A percentile compares a stretch with the other conserved stretches of the same genome.
Evolutionary conservation across 805 yeast genomes (phyloP).

Genomic region (Grigorovia humatica): DNA sequence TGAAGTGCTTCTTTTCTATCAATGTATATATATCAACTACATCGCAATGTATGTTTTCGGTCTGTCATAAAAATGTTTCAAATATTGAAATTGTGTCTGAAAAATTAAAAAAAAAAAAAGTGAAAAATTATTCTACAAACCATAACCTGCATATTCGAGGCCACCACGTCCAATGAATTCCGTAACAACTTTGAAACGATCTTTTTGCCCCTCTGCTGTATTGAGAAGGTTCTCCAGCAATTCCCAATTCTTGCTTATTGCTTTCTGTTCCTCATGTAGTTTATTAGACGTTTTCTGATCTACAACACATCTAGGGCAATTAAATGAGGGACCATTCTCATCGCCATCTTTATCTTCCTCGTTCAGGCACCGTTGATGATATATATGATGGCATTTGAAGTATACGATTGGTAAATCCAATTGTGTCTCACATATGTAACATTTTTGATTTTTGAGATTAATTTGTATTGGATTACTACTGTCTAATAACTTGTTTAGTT

Average conservation of each 20-base stretch:
- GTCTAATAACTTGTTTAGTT: slow-evolving; percentile 39
- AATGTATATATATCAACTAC: background rate
- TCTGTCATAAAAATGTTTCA: slow-evolving; percentile 12
- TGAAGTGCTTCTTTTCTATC: background rate
- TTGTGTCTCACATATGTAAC: slow-evolving; percentile 53
- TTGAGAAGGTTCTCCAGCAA: slow-evolving; percentile 48
- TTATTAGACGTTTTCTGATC: slow-evolving; percentile 58
- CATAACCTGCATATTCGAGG: slow-evolving; percentile 37
- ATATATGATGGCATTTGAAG: slow-evolving; percentile 79
- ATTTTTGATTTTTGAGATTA: slow-evolving; percentile 45
- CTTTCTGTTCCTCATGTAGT: slow-evolving; percentile 49
- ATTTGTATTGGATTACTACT: slow-evolving; percentile 33
- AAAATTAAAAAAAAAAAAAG: no score
- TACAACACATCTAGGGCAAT: slow-evolving; percentile 71
- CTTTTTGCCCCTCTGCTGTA: slow-evolving; percentile 37
- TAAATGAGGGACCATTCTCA: slow-evolving; percentile 17
- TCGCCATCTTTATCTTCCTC: slow-evolving; percentile 30
- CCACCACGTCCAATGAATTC: slow-evolving; percentile 87
- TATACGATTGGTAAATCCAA: slow-evolving; percentile 74
- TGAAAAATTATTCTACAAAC: background rate
- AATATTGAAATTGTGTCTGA: background rate
- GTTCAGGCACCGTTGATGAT: slow-evolving; percentile 68
- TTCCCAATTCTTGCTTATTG: slow-evolving; percentile 50
- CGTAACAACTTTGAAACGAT: slow-evolving; percentile 63
- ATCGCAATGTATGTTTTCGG: background rate